Base-by-base conservation (phyloP, 805 yeast genomes). In the Candida easanensis region DNA sequence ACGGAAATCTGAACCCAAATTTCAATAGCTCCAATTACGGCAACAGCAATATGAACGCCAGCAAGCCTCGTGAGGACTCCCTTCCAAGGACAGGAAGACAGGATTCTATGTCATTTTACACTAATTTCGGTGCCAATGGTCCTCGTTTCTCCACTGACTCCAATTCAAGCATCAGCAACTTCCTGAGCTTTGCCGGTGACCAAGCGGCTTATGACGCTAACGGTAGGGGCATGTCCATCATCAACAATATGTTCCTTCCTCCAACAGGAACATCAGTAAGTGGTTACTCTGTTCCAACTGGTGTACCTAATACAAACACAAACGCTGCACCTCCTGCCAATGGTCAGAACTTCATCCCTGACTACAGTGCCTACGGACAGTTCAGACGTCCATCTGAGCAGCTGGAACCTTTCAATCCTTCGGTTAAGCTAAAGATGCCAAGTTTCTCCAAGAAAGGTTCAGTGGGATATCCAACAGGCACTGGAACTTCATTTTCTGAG, bases 371-470 rank as follows among this genome's bases (percentile, higher is more conserved):
- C 44, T 49, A 52, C 56, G 48, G 53, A 47, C 45, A 58, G 40
- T 35, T 52, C 19, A 62, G 77, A 49, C 60, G 78, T 37, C 74
- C 71, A n/a, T 68, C 76, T 37, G 79, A 76, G 50, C 77, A 72
- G 39, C 47, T 73, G 38, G 80, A 75, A 41, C 73, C 77, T 1
- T 74, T 73, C 49, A 62, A 67, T 38, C 67, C 75, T 3, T 58
- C 62, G 4, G 42, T 50, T n/a, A 60, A 63, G 36, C 53, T 64
- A 17, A 57, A 53, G 39, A 50, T 40, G 14, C 60, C 62, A 34
- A 51, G 54, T 21, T 58, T 50, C 39, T 51, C 58, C 4, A 56
- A 51, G 22, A 46, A 44, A 33, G 41, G 45, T 13, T 48, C 57
- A 3, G 40, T 33, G 6, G 26, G 47, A 2, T 52, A 38, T 28